phyloP scores from a whole-genome alignment of 371 early-diverging fungal genomes.

The Rhizomucor miehei region DNA sequence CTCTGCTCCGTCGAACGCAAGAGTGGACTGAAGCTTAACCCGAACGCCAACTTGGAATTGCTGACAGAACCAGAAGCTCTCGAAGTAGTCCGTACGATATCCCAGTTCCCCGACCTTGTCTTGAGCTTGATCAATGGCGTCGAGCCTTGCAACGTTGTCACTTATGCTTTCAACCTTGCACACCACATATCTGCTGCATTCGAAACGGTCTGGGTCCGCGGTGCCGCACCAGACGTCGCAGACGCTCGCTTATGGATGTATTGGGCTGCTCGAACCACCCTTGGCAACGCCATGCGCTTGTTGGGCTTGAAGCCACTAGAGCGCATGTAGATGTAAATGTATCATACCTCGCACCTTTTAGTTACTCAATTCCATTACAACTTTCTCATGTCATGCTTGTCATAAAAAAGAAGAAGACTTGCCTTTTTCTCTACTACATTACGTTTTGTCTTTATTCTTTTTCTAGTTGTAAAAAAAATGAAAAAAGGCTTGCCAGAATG shows the following conservation, averaged over 20 bases:
- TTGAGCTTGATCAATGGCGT: conserved; percentile 55
- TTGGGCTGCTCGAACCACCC: conserved; percentile 71
- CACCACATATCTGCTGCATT: conserved; percentile 84
- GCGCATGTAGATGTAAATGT: conserved; percentile 68
- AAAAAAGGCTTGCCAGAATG: neutral
- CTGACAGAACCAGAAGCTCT: conserved; percentile 74
- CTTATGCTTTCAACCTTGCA: conserved; percentile 88
- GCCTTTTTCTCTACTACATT: too few species aligned
- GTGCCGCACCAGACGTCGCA: conserved; percentile 78
- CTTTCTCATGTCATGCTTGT: conserved; percentile 1
- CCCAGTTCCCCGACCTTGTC: conserved; percentile 93
- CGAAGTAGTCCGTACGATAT: conserved; percentile 77
- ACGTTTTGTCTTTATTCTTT: neutral
- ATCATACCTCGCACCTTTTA: neutral
- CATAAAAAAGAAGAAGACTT: conserved; percentile 1
- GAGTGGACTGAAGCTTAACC: conserved; percentile 56
- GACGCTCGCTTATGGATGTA: conserved; percentile 76
- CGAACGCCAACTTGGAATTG: conserved; percentile 59
- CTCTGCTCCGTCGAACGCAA: conserved; percentile 93
- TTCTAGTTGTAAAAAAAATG: neutral
- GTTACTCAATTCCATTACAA: neutral
- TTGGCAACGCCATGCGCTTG: conserved; percentile 83
- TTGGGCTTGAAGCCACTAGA: conserved; percentile 81
- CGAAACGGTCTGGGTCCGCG: conserved; percentile 83
- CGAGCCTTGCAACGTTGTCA: conserved; percentile 95